A percentile compares a stretch with the other conserved stretches of the same genome.
Conservation (phyloP, 1,284 basidiomycete species). For the Trichosporon sp. region DNA sequence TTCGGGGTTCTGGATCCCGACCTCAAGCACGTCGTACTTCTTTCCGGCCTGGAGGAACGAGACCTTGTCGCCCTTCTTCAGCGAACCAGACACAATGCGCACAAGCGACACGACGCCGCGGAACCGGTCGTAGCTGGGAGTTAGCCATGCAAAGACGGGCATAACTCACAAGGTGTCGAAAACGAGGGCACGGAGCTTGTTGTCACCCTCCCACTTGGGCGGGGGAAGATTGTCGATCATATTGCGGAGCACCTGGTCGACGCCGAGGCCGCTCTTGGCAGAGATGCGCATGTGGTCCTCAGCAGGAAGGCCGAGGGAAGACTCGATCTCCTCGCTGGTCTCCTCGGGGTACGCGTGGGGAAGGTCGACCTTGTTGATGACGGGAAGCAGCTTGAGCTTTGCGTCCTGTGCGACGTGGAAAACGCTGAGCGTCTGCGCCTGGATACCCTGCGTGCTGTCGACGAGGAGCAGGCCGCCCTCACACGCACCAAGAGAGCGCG, state of each 20-base stretch:
- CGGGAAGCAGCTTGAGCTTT: slow-evolving; percentile 79
- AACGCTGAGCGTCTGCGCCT: slow-evolving; percentile 95
- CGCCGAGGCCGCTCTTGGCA: slow-evolving; percentile 85
- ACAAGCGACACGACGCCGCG: slow-evolving; percentile 92
- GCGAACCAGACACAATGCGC: slow-evolving; percentile 60
- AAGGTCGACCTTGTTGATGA: slow-evolving; percentile 94
- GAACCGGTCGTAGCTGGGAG: slow-evolving; percentile 83
- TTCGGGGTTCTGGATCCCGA: slow-evolving; percentile 90
- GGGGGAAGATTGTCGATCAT: slow-evolving; percentile 79
- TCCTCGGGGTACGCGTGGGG: slow-evolving; percentile 76
- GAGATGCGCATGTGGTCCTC: slow-evolving; percentile 71
- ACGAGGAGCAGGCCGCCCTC: slow-evolving; percentile 88
- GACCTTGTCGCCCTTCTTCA: slow-evolving; percentile 80
- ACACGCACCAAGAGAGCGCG: slow-evolving; percentile 84
- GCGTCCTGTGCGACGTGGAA: slow-evolving; percentile 82
- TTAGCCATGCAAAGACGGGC: not conserved
- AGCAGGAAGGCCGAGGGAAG: slow-evolving; percentile 72
- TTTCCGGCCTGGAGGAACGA: slow-evolving; percentile 79
- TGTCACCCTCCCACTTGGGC: slow-evolving; percentile 54
- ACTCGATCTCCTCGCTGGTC: slow-evolving; percentile 72
- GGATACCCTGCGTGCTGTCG: slow-evolving; percentile 91
- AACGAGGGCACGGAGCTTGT: slow-evolving; percentile 74
- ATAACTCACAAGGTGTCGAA: slow-evolving; percentile 81
- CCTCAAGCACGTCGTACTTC: slow-evolving; percentile 84
- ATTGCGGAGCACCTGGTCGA: slow-evolving; percentile 65